Evolutionary conservation across 768 basidiomycete genomes (phyloP), one percentile per base, ranked within the genome.

Genomic region (Psilocybe cubensis): DNA sequence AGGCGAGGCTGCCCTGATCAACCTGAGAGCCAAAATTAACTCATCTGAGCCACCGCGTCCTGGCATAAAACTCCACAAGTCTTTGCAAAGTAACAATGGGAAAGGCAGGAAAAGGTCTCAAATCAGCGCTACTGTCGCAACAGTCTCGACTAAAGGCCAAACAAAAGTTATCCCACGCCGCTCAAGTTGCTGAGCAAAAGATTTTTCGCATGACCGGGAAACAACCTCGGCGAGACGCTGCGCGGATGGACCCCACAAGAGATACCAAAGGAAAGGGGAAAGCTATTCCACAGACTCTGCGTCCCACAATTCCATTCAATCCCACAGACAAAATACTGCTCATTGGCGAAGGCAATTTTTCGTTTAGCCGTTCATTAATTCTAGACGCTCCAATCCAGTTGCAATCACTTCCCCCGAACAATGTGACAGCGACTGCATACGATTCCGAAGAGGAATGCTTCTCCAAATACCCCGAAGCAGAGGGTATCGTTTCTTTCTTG

Each of bases 331-430:
- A 70, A 46, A 88, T 93, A 29, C 77, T 92, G 20, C 80, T 96
- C 27, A 76, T 98, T 51, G 96, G 96, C 8, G 96, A 98, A 77
- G 96, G 94, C 10, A 93, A 98, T 70, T 98, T 98, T 67, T 96
- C 96, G 1, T 98, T 92, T 65, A 81, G 94, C 2, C 84, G 83
- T 24, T 87, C 94, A 14, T 79, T 98, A 14, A 72, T 92, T 24
- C 63, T 76, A 11, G 70, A 76, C 57, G 70, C 78, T 12, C 79
- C 84, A 0, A 77, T 79, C 2, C 68, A 73, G 6, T 67, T 91
- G 42, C 76, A 76, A 27, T 72, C 78, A 59, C 73, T 93, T 2
- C 83, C 86, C 0, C 76, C 87, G 0, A 70, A 66, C n/a, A 91
- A 91, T 62, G 70, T 98, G 46, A 84, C 88, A 0, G 92, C 95